phyloP scores from a whole-genome alignment of 2,329 filamentous ascomycete genomes.

The Parastagonospora nodorum region DNA sequence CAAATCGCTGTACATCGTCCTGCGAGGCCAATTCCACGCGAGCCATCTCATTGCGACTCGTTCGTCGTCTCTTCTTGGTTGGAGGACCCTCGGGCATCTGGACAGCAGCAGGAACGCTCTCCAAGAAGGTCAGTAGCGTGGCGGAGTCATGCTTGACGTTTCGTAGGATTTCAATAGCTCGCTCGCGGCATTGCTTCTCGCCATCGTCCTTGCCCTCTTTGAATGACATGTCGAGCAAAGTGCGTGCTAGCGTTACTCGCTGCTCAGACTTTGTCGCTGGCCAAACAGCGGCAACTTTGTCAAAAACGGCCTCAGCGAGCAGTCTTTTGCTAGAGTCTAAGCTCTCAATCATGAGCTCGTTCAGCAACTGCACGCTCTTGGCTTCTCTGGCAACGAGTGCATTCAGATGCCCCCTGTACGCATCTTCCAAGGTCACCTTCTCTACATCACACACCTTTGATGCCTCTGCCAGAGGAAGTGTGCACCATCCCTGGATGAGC shows the following conservation, averaged over 20 bases:
- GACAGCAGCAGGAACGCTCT: constrained; percentile 73
- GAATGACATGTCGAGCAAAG: constrained; percentile 67
- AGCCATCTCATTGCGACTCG: constrained; percentile 72
- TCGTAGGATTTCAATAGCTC: constrained; percentile 72
- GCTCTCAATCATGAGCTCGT: constrained; percentile 55
- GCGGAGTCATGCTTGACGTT: constrained; percentile 74
- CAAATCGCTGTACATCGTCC: constrained; percentile 68
- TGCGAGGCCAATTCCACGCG: constrained; percentile 66
- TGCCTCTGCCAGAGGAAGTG: constrained; percentile 59
- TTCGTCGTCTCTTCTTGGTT: constrained; percentile 78
- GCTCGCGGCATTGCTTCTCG: constrained; percentile 54
- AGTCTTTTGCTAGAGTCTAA: constrained; percentile 52
- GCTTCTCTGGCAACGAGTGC: constrained; percentile 62
- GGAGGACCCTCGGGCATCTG: constrained; percentile 74
- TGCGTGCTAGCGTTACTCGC: constrained; percentile 64
- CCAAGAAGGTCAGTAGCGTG: constrained; percentile 73
- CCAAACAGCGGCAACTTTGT: constrained; percentile 75
- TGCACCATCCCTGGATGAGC: constrained; percentile 71
- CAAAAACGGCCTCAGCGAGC: constrained; percentile 70
- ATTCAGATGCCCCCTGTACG: constrained; percentile 60
- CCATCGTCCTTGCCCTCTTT: constrained; percentile 38
- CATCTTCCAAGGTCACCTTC: constrained; percentile 52
- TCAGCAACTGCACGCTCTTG: constrained; percentile 61
- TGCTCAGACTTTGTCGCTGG: constrained; percentile 68
- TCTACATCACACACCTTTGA: constrained; percentile 56